Conservation (phyloP, 345 rosid genomes). For the Sonneratia alba region DNA sequence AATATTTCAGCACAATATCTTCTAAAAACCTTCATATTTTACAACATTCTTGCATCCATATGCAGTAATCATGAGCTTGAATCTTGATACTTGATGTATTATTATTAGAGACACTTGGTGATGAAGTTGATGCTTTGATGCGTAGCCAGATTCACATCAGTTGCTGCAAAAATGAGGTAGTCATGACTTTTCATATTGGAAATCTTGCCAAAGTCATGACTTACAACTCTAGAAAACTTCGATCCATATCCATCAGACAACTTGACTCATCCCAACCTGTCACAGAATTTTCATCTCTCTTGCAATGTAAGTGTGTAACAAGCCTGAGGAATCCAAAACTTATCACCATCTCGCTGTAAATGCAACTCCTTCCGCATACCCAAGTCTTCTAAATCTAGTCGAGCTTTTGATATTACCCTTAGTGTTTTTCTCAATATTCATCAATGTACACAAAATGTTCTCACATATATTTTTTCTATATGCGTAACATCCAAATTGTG, state of each 20-base stretch:
- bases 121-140: too few species aligned
- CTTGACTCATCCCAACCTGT: not conserved
- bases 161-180: not conserved
- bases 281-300: not conserved
- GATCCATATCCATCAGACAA: not conserved
- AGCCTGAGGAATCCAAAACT: not conserved
- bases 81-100: too few species aligned
- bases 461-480: not conserved
- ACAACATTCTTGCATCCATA: too few species aligned
- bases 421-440: not conserved
- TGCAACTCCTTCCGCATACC: not conserved
- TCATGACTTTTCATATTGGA: not conserved
- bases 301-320: not conserved
- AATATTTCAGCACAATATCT: too few species aligned
- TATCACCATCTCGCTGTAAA: not conserved
- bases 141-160: too few species aligned
- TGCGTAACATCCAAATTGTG: constrained; percentile 1
- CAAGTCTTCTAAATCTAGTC: not conserved
- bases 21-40: too few species aligned
- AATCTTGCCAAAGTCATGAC: not conserved
- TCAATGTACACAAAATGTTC: not conserved
- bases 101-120: too few species aligned
- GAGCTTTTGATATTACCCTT: not conserved
- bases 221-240: not conserved
- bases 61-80: too few species aligned